Base-by-base conservation (phyloP, 331 rosid genomes). In the Pyracantha coccinea region DNA sequence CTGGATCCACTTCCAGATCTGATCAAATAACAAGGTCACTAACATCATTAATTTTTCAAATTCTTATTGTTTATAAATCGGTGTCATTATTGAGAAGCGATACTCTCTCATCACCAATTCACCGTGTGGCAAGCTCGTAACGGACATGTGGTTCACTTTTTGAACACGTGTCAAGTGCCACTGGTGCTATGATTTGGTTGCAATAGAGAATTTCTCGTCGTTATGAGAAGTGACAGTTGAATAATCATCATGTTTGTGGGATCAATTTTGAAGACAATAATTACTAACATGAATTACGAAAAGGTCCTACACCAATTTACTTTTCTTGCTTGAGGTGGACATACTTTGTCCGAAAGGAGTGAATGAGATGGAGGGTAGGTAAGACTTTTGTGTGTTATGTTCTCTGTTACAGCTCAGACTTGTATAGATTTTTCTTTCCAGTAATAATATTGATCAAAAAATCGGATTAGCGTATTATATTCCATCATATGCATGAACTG, bases 1-100 rank as follows among this genome's bases (percentile, higher is more conserved):
- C 78, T 77, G 76, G 77, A 71, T 70, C 76, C 70, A 76, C 72
- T 84, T 44, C 57, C 71, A 35, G 80, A 67, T 75, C 53, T 65
- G 73, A 58, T 62, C 33, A 21, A 24, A 58, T 24, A 68, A 50
- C 55, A 50, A 62, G 45, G 76, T 74, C 53, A 75, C 75, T 69
- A 73, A 64, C 63, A 21, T 33, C 54, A 19, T 71, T 27, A 8
- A 5, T 73, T 53, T 23, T 72, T 25, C 69, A 50, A 73, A 41
- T 73, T 78, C 41, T 35, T 59, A 23, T 53, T 21, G 65, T 38
- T 73, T 29, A 54, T 65, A 59, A 59, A 10, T 74, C 61, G 61
- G 25, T 52, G 62, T 55, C 38, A 23, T 25, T 50, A 16, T 50
- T 50, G 20, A 16, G 55, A 16, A 50, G 20, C 1, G 20, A 16